Base-by-base conservation (phyloP, 2,329 filamentous ascomycete species). In the Colletotrichum godetiae region DNA sequence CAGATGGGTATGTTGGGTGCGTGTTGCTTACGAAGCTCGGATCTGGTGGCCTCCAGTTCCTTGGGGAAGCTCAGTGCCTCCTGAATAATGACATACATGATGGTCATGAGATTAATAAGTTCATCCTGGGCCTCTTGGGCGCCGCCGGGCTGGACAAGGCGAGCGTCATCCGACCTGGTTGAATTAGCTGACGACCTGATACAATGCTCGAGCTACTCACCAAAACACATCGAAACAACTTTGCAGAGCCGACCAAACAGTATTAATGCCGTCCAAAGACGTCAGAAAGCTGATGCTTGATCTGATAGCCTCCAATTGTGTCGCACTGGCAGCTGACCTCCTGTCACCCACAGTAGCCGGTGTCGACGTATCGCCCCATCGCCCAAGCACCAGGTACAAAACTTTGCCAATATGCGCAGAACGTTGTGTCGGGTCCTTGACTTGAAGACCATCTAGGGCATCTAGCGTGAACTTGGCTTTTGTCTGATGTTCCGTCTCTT, bases 341-440 rank as follows among this genome's bases (percentile, higher is more conserved):
- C 84, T 78, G 78, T 86, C 76, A 65, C 83, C 79, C 80, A 85
- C 78, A 73, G 80, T 79, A 68, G 76, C 84, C 80, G 70, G 80
- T 79, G 90, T 89, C 37, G 92, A 92, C 12, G 92, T 94, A 61
- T 91, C 86, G 3, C 87, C 89, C 93, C 93, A 95, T 46, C 92
- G 86, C 1, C 93, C 93, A 5, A 94, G 86, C 15, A 92, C 84
- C 31, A 93, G 81, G 77, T 92, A 92, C 4, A 91, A 82, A 57
- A 92, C 80, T 58, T 87, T 87, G 42, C 89, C 89, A 37, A 93
- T 85, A 15, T 87, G 88, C 61, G 88, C 87, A 61, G 84, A 84
- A 10, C 89, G 84, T 66, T 87, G 80, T 19, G 85, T 83, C 35
- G 86, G 80, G 68, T 91, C 87, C 58, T 84, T 82, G 35, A 84